Evolutionary conservation across 1,139 yeast species (phyloP).

Genomic region (Yamadazyma sp.): DNA sequence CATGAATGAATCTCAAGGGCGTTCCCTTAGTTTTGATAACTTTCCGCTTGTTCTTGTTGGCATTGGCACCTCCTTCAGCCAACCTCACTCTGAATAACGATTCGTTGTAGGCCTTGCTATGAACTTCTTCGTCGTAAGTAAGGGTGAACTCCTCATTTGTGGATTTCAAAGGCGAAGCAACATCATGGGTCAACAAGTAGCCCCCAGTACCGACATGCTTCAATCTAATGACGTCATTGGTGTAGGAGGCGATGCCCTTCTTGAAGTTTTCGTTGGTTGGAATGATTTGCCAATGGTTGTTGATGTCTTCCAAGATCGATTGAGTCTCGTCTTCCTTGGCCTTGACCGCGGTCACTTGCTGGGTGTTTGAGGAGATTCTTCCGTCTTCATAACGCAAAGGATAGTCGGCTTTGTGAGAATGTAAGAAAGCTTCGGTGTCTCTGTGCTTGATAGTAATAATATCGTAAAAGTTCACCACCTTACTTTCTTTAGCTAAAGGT

Average conservation of each 20-base stretch:
- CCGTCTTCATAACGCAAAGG: constrained; percentile 97
- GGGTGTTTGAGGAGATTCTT: constrained; percentile 91
- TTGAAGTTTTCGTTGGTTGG: constrained; percentile 54
- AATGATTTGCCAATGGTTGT: constrained; percentile 84
- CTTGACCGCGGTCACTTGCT: constrained; percentile 80
- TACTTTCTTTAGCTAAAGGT: constrained; percentile 69
- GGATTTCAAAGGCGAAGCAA: constrained; percentile 90
- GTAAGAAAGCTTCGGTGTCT: constrained; percentile 72
- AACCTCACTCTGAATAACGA: constrained; percentile 79
- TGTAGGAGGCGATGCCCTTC: constrained; percentile 28
- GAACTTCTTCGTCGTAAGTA: constrained; percentile 45
- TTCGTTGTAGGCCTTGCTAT: constrained; percentile 54
- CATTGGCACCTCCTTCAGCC: constrained; percentile 25
- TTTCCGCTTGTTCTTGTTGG: constrained; percentile 48
- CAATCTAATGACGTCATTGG: constrained; percentile 73
- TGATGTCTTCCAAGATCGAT: constrained; percentile 55
- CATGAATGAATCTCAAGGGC: constrained; percentile 70
- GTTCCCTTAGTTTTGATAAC: constrained; percentile 69
- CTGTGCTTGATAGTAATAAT: constrained; percentile 73
- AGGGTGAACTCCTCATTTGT: constrained; percentile 92
- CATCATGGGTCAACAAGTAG: constrained; percentile 85
- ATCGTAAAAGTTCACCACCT: constrained; percentile 74
- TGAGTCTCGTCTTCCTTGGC: constrained; percentile 25
- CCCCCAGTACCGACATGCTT: constrained; percentile 83
- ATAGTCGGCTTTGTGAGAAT: constrained; percentile 72